Conservation (phyloP, 2,329 filamentous ascomycete genomes). For the Calonectria montana region DNA sequence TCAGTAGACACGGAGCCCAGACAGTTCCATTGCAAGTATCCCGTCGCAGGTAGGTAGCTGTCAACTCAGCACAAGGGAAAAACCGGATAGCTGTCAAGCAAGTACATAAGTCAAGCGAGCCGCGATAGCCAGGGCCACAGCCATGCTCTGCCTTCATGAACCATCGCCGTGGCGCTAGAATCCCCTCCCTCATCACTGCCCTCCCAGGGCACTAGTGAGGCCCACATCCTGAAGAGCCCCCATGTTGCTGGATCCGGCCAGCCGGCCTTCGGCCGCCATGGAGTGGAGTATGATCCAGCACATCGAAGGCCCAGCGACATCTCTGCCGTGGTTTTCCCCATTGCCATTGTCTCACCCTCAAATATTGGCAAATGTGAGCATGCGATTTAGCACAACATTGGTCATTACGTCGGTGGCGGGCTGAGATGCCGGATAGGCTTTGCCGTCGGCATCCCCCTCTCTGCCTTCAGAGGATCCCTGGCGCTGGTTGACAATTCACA, state of each 20-base stretch:
- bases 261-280: slow-evolving; percentile 23
- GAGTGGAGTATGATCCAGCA: slow-evolving; percentile 23
- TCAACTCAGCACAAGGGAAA: slow-evolving; percentile 21
- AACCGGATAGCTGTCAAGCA: slow-evolving; percentile 32
- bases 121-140: slow-evolving; percentile 40
- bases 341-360: slow-evolving; percentile 30
- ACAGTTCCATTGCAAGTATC: slow-evolving; percentile 16
- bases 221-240: slow-evolving; percentile 37
- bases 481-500: slow-evolving; percentile 22
- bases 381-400: slow-evolving; percentile 33
- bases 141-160: slow-evolving; percentile 35
- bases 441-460: slow-evolving; percentile 43
- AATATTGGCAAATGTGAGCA: slow-evolving; percentile 26
- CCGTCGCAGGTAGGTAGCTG: slow-evolving; percentile 9
- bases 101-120: slow-evolving; percentile 39
- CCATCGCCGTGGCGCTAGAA: slow-evolving; percentile 36
- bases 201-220: slow-evolving; percentile 32
- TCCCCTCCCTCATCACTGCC: slow-evolving; percentile 28
- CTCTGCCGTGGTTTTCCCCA: slow-evolving; percentile 28
- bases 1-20: slow-evolving; percentile 9
- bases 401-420: slow-evolving; percentile 44
- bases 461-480: slow-evolving; percentile 20
- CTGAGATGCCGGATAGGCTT: slow-evolving; percentile 32
- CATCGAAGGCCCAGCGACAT: slow-evolving; percentile 15
- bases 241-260: slow-evolving; percentile 38